Evolutionary conservation across 1,139 yeast species (phyloP).

Genomic region (Kluyveromyces sp.): DNA sequence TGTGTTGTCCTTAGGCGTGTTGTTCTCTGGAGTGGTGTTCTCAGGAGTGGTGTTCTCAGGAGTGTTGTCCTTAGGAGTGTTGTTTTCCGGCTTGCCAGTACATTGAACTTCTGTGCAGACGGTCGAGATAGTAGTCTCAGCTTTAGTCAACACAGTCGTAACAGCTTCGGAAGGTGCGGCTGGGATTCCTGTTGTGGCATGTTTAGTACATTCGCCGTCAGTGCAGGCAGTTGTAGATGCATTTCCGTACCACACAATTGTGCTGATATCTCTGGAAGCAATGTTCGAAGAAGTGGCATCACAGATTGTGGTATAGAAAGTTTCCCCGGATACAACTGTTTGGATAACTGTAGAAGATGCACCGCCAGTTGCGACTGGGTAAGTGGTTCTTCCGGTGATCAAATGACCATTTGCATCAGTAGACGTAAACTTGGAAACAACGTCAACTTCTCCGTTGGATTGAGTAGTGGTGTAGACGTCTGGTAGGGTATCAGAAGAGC

Average conservation of each 20-base stretch:
- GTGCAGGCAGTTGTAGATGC: too few species aligned
- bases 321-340: neutral
- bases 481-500: too few species aligned
- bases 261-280: neutral
- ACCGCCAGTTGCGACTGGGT: neutral
- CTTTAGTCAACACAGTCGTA: neutral
- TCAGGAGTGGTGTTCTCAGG: neutral
- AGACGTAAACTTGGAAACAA: too few species aligned
- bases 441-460: too few species aligned
- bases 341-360: neutral
- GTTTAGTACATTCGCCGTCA: too few species aligned
- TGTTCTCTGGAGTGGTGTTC: neutral
- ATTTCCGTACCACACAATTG: neutral
- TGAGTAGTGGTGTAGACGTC: too few species aligned
- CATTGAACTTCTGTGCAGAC: neutral
- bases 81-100: neutral
- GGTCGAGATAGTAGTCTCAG: neutral
- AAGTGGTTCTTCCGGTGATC: neutral
- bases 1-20: neutral
- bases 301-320: neutral
- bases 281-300: neutral
- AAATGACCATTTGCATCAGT: neutral
- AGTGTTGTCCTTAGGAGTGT: neutral
- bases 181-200: too few species aligned
- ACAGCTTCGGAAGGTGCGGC: too few species aligned